Percentiles rank a stretch among this genome's conserved stretches.
phyloP scores from a whole-genome alignment of 2,329 filamentous ascomycete species.

The Podosphaera xanthii region DNA sequence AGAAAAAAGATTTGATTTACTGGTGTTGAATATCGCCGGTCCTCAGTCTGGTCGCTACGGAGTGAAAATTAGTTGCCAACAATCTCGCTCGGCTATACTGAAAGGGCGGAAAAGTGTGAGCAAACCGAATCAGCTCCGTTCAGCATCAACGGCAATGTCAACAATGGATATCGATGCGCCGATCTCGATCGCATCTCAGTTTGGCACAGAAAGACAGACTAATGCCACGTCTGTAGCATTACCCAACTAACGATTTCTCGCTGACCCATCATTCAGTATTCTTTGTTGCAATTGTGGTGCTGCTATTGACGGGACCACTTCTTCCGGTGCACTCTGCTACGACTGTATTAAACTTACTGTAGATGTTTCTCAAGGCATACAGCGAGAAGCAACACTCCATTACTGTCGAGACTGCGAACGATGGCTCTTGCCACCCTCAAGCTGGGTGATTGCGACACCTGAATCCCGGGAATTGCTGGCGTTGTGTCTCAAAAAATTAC shows the following conservation, averaged over 20 bases:
- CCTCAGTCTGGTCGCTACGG: no score
- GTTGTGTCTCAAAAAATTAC: slow-evolving; percentile 69
- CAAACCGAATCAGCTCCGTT: background rate
- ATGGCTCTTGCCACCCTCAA: slow-evolving; percentile 69
- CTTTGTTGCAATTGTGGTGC: slow-evolving; percentile 96
- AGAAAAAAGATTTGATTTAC: no score
- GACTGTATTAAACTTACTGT: slow-evolving; percentile 89
- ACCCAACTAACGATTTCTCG: background rate
- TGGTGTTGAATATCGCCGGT: no score
- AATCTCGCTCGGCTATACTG: no score
- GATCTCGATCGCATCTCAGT: slow-evolving; percentile 23
- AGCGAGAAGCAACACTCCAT: slow-evolving; percentile 71
- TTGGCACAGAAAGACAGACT: slow-evolving; percentile 13
- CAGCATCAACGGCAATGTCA: slow-evolving; percentile 20
- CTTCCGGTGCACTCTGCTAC: slow-evolving; percentile 74
- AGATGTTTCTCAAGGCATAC: slow-evolving; percentile 80
- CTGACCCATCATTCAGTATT: slow-evolving; percentile 31
- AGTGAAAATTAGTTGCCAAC: no score
- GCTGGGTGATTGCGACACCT: slow-evolving; percentile 64
- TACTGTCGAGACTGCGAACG: slow-evolving; percentile 87
- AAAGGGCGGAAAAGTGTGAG: background rate
- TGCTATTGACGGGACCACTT: slow-evolving; percentile 74
- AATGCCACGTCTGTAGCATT: slow-evolving; percentile 28
- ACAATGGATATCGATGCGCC: slow-evolving; percentile 36
- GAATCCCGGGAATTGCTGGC: slow-evolving; percentile 88